Evolutionary conservation across 176 grass and related monocot genomes (phyloP).

Genomic region (Lolium rigidum): DNA sequence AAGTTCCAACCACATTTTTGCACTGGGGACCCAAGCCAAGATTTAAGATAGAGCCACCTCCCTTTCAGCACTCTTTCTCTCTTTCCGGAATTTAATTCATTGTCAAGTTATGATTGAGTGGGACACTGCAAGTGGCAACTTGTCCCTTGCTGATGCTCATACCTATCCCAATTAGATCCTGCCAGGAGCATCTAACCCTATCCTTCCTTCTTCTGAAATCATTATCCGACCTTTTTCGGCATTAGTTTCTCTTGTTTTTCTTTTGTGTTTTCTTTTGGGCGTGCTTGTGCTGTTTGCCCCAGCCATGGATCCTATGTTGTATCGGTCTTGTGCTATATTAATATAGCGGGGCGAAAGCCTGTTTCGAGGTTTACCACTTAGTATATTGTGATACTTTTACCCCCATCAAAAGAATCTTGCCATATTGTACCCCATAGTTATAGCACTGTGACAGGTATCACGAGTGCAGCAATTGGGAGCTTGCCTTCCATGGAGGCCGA

Average conservation of each 20-base stretch:
- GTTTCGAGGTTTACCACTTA: no score
- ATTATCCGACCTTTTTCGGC: no score
- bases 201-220: slow-evolving; percentile 4
- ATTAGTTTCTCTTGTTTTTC: no score
- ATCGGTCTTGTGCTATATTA: no score
- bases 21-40: slow-evolving; percentile 33
- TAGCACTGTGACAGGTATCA: background rate
- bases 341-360: no score
- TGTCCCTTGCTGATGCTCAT: slow-evolving; percentile 48
- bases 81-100: slow-evolving; percentile 46
- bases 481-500: no score
- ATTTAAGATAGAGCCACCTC: slow-evolving; percentile 40
- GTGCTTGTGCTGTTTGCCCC: no score
- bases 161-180: slow-evolving; percentile 16
- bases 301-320: no score
- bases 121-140: slow-evolving; percentile 45
- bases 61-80: slow-evolving; percentile 43
- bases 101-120: slow-evolving; percentile 28
- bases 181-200: slow-evolving; percentile 19
- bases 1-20: slow-evolving; percentile 43
- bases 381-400: background rate
- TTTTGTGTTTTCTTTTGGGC: no score
- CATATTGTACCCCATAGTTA: background rate
- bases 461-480: no score
- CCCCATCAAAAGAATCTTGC: background rate